Base-by-base conservation (phyloP, 257 asterid genomes). In the Hygrophila difformis region DNA sequence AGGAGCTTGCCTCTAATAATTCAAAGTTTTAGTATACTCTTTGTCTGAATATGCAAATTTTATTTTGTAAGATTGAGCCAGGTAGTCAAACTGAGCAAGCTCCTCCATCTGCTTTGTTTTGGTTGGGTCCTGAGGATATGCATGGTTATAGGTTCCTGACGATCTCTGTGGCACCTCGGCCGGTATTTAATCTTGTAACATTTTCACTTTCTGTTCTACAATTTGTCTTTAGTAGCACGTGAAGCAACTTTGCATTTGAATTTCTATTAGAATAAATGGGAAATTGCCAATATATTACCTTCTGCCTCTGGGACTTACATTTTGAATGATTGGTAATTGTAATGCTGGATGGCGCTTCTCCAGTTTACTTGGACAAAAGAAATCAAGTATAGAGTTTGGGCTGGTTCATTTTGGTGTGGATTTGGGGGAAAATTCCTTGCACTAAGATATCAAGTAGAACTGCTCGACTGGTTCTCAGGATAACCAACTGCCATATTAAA, bases 21-120 rank as follows among this genome's bases (percentile, higher is more conserved):
- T 33, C 26, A 58, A 55, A 18, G 43, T 18, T 12, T 35, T 33
- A 20, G 15, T 23, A 6, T 14, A 44, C 14, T 29, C 41, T 44
- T 18, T 35, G 53, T 49, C 49, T 63, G 52, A 70, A 62, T 53
- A 39, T 56, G 52, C 62, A 50, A 47, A 57, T 53, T n/a, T n/a
- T 68, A 36, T 69, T 59, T 55, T 31, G 60, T 58, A 63, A 89
- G 99, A 67, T 72, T 66, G 99, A 91, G 69, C 99, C 99, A 50
- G 99, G 99, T 42, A 78, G 94, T 66, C 99, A 86, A 61, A 86
- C 96, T 53, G 96, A 86, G 71, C 99, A 91, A 72, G 84, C 99
- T 49, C 85, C 99, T 65, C 96, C 96, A 60, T 86, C 96, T 51
- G 79, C 94, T 62, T 70, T 82, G 50, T 76, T 91, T 63, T 91